Conservation (phyloP, 495 filamentous ascomycete genomes). For the Aspergillus sclerotiicarbonarius region DNA sequence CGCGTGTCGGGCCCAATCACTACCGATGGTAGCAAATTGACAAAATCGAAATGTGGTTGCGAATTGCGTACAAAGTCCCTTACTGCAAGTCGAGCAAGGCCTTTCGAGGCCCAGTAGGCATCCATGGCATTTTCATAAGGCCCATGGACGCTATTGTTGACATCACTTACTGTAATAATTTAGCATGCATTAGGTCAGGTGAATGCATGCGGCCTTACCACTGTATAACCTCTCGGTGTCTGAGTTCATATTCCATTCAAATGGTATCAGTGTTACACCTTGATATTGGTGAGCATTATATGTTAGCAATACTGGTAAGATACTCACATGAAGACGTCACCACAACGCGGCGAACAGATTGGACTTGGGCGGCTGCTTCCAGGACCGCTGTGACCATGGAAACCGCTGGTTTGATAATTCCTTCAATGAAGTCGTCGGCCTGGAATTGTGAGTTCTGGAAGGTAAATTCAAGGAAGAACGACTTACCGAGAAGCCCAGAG, state of each 20-base stretch:
- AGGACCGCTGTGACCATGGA: conserved; percentile 40
- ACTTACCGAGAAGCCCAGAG: conserved; percentile 8
- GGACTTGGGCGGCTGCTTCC: conserved; percentile 33
- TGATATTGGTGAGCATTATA: background rate
- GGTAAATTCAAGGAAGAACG: too few species aligned
- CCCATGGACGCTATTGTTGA: conserved; percentile 12
- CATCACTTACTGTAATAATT: conserved; percentile 12
- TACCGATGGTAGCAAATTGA: conserved; percentile 21
- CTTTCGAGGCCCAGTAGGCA: conserved; percentile 32
- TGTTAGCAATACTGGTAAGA: background rate
- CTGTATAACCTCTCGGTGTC: conserved; percentile 20
- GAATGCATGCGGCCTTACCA: conserved; percentile 3
- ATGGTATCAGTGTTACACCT: conserved; percentile 24
- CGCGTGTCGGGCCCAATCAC: conserved; percentile 24
- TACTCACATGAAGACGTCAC: conserved; percentile 41
- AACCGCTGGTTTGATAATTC: conserved; percentile 38
- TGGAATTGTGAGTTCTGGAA: conserved; percentile 6
- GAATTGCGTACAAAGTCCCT: conserved; percentile 18
- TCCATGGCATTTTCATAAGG: conserved; percentile 19
- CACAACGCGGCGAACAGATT: conserved; percentile 41
- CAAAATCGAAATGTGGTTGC: conserved; percentile 23
- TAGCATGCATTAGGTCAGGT: background rate
- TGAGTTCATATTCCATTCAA: conserved; percentile 23
- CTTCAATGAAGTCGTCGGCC: conserved; percentile 16
- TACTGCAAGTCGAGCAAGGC: conserved; percentile 27